Evolutionary conservation across 768 basidiomycete genomes (phyloP).

Genomic region (Neoboletus subvelutipes): DNA sequence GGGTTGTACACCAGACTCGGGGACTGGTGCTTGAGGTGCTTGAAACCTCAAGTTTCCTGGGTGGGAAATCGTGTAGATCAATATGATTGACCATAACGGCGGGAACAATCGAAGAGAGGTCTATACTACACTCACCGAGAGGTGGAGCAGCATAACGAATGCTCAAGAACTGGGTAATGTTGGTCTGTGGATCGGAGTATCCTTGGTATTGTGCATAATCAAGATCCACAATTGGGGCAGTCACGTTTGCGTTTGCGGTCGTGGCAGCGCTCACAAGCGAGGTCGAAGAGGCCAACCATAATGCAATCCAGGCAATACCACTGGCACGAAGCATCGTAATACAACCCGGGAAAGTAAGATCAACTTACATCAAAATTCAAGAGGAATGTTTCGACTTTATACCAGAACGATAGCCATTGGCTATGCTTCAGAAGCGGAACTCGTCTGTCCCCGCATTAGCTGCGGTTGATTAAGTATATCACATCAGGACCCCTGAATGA

Average conservation of each 20-base stretch:
- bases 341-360: too few species aligned
- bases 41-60: constrained; percentile 27
- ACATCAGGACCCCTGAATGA: too few species aligned
- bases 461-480: too few species aligned
- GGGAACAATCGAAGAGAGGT: neutral
- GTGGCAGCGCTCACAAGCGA: neutral
- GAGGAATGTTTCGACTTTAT: neutral
- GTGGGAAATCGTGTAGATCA: neutral
- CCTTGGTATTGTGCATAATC: constrained; percentile 35
- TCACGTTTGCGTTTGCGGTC: neutral
- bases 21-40: constrained; percentile 28
- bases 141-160: constrained; percentile 51
- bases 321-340: constrained; percentile 1
- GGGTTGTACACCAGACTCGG: constrained; percentile 20
- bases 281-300: neutral
- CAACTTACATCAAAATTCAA: constrained; percentile 24
- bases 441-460: too few species aligned
- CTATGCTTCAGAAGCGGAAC: too few species aligned
- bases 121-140: constrained; percentile 31
- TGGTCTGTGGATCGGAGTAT: constrained; percentile 17
- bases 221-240: constrained; percentile 25
- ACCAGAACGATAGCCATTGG: neutral
- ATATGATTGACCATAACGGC: neutral
- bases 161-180: constrained; percentile 26
- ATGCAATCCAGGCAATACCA: neutral